A percentile compares a stretch with the other conserved stretches of the same genome.
Conservation (phyloP, 2,329 filamentous ascomycete species). For the Penicillium sclerotiorum region DNA sequence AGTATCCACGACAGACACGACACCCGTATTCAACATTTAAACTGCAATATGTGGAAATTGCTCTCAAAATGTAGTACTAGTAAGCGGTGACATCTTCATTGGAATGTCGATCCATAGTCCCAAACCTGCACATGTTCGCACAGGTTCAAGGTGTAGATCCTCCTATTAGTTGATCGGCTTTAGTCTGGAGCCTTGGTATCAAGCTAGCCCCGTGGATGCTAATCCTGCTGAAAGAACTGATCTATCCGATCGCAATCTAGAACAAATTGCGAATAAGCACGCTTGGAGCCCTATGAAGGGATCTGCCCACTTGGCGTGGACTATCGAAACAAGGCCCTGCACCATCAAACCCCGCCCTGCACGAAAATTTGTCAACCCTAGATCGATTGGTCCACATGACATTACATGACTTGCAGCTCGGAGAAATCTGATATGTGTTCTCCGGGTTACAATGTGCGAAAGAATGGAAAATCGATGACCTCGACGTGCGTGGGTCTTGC, state of each 20-base stretch:
- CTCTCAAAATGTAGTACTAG: too few species aligned
- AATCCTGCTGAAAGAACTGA: too few species aligned
- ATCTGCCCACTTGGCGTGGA: background rate
- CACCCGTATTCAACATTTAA: too few species aligned
- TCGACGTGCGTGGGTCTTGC: background rate
- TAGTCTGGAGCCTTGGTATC: too few species aligned
- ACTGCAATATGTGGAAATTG: too few species aligned
- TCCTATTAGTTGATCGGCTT: too few species aligned
- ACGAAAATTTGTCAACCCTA: conserved; percentile 15
- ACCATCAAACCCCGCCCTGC: conserved; percentile 9
- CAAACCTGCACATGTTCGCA: too few species aligned
- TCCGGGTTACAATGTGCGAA: conserved; percentile 12
- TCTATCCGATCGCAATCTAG: conserved; percentile 13
- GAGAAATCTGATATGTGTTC: conserved; percentile 17
- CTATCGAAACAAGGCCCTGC: conserved; percentile 6
- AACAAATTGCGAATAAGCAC: background rate
- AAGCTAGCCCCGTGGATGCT: too few species aligned
- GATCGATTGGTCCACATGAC: conserved; percentile 10
- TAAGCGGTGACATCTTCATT: too few species aligned
- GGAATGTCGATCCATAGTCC: too few species aligned
- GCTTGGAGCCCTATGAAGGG: background rate
- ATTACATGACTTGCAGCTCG: conserved; percentile 20
- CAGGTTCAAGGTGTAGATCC: too few species aligned
- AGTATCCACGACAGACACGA: too few species aligned
- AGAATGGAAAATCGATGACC: background rate